These are phyloP conservation scores for Nyssa sinensis DNA, from an alignment of 148 eudicot genomes.

Conservation along the genomic window DNA sequence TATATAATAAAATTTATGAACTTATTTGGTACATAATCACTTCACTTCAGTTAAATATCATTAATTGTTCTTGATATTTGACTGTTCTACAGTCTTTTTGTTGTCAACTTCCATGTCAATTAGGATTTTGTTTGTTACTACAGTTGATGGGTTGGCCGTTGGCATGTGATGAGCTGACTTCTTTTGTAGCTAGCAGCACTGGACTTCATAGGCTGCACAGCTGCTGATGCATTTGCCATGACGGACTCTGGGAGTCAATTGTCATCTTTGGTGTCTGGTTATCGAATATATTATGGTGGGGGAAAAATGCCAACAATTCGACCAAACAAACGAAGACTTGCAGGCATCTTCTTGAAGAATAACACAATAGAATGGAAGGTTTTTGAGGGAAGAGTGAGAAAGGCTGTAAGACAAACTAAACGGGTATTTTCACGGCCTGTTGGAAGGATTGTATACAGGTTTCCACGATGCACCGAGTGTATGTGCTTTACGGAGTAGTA, in stretches of 20 bases:
- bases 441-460: constrained; percentile 79
- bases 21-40: too few species aligned
- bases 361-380: constrained; percentile 86
- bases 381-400: constrained; percentile 83
- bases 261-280: constrained; percentile 88
- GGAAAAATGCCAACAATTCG: constrained; percentile 89
- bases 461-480: constrained; percentile 49
- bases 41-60: background rate
- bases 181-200: constrained; percentile 79
- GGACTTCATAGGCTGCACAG: constrained; percentile 89
- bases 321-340: constrained; percentile 94
- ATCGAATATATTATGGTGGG: constrained; percentile 80
- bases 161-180: background rate
- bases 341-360: constrained; percentile 80
- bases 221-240: constrained; percentile 88
- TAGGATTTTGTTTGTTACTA: background rate
- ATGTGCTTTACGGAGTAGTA: constrained; percentile 38
- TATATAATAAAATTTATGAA: too few species aligned
- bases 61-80: background rate
- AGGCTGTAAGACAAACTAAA: constrained; percentile 89
- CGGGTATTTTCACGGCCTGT: constrained; percentile 73
- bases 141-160: background rate
- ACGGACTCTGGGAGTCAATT: constrained; percentile 98
- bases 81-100: background rate
- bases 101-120: background rate